Evolutionary conservation across 225 moss, liverwort and hornwort species (phyloP).

Genomic region (Thuidium tamariscinum): DNA sequence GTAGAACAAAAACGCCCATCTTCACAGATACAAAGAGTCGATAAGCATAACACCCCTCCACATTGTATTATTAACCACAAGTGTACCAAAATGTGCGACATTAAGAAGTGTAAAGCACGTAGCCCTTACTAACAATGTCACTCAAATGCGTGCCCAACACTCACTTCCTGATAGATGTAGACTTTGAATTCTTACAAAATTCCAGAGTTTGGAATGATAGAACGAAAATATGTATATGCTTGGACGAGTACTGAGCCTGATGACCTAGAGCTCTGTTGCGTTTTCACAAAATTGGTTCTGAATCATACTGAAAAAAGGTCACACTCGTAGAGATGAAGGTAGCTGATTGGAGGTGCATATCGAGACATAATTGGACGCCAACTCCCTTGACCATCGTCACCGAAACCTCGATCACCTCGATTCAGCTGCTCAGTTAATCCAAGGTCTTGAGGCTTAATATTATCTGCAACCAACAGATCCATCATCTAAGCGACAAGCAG

Average conservation of each 20-base stretch:
- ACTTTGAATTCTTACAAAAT: neutral
- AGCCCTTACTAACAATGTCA: neutral
- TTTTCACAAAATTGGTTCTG: neutral
- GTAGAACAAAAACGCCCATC: slow-evolving; percentile 97
- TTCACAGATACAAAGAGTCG: slow-evolving; percentile 14
- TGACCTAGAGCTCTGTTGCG: neutral
- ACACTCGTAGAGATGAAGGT: slow-evolving; percentile 87
- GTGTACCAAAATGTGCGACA: neutral
- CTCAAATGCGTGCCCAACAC: neutral
- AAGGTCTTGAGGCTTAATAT: slow-evolving; percentile 60
- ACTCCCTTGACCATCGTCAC: slow-evolving; percentile 47
- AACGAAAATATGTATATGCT: neutral
- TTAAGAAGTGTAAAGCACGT: neutral
- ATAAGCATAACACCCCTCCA: neutral
- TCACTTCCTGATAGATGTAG: neutral
- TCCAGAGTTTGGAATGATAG: neutral
- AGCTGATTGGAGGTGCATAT: slow-evolving; percentile 84
- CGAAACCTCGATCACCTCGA: slow-evolving; percentile 74
- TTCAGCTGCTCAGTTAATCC: slow-evolving; percentile 58
- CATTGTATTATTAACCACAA: neutral
- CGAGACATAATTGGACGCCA: slow-evolving; percentile 52
- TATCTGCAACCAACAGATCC: slow-evolving; percentile 29
- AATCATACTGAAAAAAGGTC: slow-evolving; percentile 74
- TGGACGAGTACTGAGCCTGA: neutral
- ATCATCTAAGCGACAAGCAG: neutral